Conservation (phyloP, 495 filamentous ascomycete species). For the Gamarada debralockiae region DNA sequence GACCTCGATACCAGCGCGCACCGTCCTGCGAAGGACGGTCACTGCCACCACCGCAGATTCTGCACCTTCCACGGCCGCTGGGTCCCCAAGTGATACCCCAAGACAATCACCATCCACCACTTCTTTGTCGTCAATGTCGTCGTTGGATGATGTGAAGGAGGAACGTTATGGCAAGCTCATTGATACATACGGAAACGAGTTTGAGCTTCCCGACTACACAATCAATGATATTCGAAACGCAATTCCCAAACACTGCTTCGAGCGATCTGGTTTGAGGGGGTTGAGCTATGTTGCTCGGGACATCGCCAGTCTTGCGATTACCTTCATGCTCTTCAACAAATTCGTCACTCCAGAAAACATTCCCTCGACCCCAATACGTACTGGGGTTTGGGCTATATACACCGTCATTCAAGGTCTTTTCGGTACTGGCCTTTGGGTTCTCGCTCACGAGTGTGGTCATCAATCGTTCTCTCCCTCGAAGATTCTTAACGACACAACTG, state of each 20-base stretch:
- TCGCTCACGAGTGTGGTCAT: slow-evolving; percentile 88
- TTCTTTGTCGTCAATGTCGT: slow-evolving; percentile 85
- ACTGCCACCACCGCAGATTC: slow-evolving; percentile 47
- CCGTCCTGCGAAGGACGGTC: slow-evolving; percentile 45
- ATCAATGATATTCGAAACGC: slow-evolving; percentile 80
- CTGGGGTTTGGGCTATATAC: slow-evolving; percentile 63
- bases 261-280: slow-evolving; percentile 60
- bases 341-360: slow-evolving; percentile 56
- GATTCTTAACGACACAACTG: slow-evolving; percentile 78
- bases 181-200: slow-evolving; percentile 72
- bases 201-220: slow-evolving; percentile 70
- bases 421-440: slow-evolving; percentile 77
- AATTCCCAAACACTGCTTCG: slow-evolving; percentile 78
- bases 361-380: slow-evolving; percentile 53
- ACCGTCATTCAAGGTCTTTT: slow-evolving; percentile 72
- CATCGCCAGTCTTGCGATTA: slow-evolving; percentile 53
- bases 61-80: slow-evolving; percentile 56
- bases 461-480: slow-evolving; percentile 81
- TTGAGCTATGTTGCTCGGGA: slow-evolving; percentile 70
- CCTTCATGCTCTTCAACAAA: slow-evolving; percentile 65
- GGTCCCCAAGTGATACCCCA: slow-evolving; percentile 67
- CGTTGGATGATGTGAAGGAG: slow-evolving; percentile 43
- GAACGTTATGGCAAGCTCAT: slow-evolving; percentile 50
- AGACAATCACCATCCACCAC: slow-evolving; percentile 79
- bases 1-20: slow-evolving; percentile 51